phyloP scores from a whole-genome alignment of 768 basidiomycete genomes.

The Lentinus brumalis region DNA sequence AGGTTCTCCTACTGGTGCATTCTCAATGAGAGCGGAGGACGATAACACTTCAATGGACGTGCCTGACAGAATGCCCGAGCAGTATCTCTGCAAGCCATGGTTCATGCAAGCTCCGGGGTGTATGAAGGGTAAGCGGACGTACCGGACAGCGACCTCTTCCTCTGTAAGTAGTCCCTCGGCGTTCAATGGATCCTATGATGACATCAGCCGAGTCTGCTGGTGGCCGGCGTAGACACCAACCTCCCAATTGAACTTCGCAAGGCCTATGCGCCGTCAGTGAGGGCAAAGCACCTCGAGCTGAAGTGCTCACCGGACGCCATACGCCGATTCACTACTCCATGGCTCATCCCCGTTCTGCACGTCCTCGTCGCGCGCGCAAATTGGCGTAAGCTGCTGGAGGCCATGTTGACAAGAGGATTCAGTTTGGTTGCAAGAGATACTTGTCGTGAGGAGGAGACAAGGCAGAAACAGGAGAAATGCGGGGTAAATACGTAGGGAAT shows the following conservation, averaged over 20 bases:
- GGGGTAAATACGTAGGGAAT: neutral
- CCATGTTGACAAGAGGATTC: neutral
- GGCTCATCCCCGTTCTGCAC: neutral
- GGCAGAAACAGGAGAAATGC: neutral
- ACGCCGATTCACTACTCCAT: neutral
- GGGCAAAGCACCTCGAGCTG: neutral
- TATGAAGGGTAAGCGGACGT: slow-evolving; percentile 15
- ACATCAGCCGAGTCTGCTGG: no score
- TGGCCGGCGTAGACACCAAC: slow-evolving; percentile 12
- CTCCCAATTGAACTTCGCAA: slow-evolving; percentile 33
- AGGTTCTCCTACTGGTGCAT: slow-evolving; percentile 65
- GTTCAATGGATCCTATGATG: slow-evolving; percentile 75
- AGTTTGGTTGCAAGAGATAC: neutral
- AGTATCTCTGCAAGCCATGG: slow-evolving; percentile 57
- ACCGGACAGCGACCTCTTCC: slow-evolving; percentile 91
- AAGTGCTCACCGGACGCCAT: neutral
- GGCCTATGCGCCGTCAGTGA: slow-evolving; percentile 13
- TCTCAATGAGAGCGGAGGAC: neutral
- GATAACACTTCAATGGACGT: slow-evolving; percentile 21
- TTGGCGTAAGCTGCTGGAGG: neutral
- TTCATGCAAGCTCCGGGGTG: no score
- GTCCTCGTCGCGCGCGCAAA: neutral
- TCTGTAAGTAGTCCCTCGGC: slow-evolving; percentile 81
- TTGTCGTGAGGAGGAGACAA: neutral
- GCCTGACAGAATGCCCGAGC: slow-evolving; percentile 81